Evolutionary conservation across 2,329 filamentous ascomycete genomes (phyloP).

Genomic region (Venturia nashicola): DNA sequence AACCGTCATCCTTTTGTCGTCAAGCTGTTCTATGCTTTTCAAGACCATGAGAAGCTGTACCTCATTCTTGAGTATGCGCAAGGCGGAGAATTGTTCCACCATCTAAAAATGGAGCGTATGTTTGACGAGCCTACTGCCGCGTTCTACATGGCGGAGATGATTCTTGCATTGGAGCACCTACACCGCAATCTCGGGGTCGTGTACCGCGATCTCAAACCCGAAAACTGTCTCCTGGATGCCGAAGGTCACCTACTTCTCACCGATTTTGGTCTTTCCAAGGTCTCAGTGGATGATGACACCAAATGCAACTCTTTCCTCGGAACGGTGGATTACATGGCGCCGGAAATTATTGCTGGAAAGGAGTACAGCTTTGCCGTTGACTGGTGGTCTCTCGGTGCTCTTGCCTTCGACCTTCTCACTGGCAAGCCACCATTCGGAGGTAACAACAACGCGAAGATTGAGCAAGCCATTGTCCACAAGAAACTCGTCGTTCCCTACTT

Average conservation of each 20-base stretch:
- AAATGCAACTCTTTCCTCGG: slow-evolving; percentile 83
- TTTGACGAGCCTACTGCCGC: slow-evolving; percentile 80
- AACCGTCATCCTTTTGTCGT: slow-evolving; percentile 96
- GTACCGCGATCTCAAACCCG: slow-evolving; percentile 93
- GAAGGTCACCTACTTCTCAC: slow-evolving; percentile 89
- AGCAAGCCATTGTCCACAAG: slow-evolving; percentile 89
- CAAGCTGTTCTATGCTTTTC: slow-evolving; percentile 95
- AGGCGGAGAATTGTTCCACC: slow-evolving; percentile 93
- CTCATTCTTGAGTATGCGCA: slow-evolving; percentile 95
- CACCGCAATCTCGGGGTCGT: slow-evolving; percentile 88
- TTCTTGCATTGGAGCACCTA: slow-evolving; percentile 84
- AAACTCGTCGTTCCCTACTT: slow-evolving; percentile 86
- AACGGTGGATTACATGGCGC: slow-evolving; percentile 98
- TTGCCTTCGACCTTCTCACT: slow-evolving; percentile 86
- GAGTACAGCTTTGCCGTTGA: slow-evolving; percentile 92
- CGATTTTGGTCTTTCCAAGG: slow-evolving; percentile 94
- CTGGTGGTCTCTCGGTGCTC: slow-evolving; percentile 95
- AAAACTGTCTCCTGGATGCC: slow-evolving; percentile 87
- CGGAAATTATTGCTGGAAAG: slow-evolving; percentile 78
- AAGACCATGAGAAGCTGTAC: slow-evolving; percentile 95
- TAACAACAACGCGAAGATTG: slow-evolving; percentile 85
- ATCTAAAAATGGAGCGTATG: slow-evolving; percentile 87
- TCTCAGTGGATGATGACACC: slow-evolving; percentile 60
- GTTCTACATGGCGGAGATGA: slow-evolving; percentile 98
- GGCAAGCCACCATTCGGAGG: slow-evolving; percentile 84